Evolutionary conservation across 306 rosid species (phyloP).

Genomic region (Rosa lucieae): DNA sequence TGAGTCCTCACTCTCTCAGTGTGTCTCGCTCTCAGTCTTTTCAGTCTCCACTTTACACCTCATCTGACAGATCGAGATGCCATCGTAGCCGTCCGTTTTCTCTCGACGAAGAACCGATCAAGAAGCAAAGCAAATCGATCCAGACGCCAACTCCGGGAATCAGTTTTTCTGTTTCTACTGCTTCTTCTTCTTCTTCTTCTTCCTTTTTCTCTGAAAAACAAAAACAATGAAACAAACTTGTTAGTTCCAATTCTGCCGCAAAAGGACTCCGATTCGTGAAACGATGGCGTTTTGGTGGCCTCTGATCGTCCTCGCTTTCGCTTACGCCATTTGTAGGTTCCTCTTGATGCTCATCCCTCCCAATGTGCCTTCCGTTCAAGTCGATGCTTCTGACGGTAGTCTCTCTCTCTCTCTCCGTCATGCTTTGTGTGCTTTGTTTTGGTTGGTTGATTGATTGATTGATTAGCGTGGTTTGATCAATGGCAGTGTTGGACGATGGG

Average conservation of each 20-base stretch:
- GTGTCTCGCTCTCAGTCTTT: too few relatives aligned
- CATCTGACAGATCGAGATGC: neutral
- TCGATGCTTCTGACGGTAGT: slow-evolving; percentile 84
- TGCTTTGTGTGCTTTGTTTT: neutral
- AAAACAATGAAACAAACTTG: too few relatives aligned
- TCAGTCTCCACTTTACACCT: neutral
- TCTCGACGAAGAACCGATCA: too few relatives aligned
- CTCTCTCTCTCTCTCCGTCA: slow-evolving; percentile 15
- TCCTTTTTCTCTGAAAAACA: too few relatives aligned
- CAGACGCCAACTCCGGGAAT: slow-evolving; percentile 1
- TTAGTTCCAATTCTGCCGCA: neutral
- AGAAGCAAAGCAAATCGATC: too few relatives aligned
- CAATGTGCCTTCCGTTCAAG: slow-evolving; percentile 85
- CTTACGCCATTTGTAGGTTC: slow-evolving; percentile 78
- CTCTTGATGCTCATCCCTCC: slow-evolving; percentile 90
- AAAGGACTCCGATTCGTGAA: neutral
- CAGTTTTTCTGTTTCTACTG: neutral
- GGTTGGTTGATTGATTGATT: slow-evolving; percentile 4
- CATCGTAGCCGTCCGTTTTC: neutral
- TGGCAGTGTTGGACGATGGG: slow-evolving; percentile 83
- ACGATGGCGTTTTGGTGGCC: slow-evolving; percentile 92
- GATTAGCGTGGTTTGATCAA: slow-evolving; percentile 23
- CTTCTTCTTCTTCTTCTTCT: neutral
- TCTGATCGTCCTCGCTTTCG: slow-evolving; percentile 63
- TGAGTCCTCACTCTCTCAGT: too few relatives aligned